Base-by-base conservation (phyloP, 2,329 filamentous ascomycete species). In the Pyricularia grisea region DNA sequence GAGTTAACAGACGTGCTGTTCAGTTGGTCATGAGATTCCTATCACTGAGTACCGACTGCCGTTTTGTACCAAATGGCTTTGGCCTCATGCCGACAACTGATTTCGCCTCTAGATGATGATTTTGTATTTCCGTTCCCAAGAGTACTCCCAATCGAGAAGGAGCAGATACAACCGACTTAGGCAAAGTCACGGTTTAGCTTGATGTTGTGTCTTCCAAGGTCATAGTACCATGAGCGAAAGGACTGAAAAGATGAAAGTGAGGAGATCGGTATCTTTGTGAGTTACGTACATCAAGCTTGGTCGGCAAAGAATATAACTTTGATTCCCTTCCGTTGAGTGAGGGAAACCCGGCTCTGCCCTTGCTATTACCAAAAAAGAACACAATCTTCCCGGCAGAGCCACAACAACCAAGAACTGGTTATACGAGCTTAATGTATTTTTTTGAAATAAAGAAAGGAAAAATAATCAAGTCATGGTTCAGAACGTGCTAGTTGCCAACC, bases 401-500 rank as follows among this genome's bases (percentile, higher is more conserved):
- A 50, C 14, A 20, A 50, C 36, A 14, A 50, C 36, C 17, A 50
- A 20, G 36, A 50, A 50, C 36, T 14, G 31, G 31, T 33, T 33
- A 33, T 50, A 55, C 20, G 20, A 55, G 42, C 42, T 20, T 55
- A 55, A 55, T n/a, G 12, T 11, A 5, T 7, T 55, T 55, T n/a
- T 55, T 55, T 42, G 14, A 17, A 42, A 17, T 10, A 33, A 10
- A 50, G 14, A 55, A 55, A n/a, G 20, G 20, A 27, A 63, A 28
- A 28, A 20, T 3, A 63, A 28, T 4, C 25, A 63, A 30, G 60
- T 30, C 14, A 14, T 28, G 11, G 82, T 83, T 78, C 81, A 98
- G 79, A 97, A 97, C 23, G 94, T 97, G 82, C 94, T 97, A 73
- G 93, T 92, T 66, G 94, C 95, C 81, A 99, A 83, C 76, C 95